A percentile compares a stretch with the other conserved stretches of the same genome.
phyloP scores from a whole-genome alignment of 768 basidiomycete species.

The Kwoniella heveanensis region DNA sequence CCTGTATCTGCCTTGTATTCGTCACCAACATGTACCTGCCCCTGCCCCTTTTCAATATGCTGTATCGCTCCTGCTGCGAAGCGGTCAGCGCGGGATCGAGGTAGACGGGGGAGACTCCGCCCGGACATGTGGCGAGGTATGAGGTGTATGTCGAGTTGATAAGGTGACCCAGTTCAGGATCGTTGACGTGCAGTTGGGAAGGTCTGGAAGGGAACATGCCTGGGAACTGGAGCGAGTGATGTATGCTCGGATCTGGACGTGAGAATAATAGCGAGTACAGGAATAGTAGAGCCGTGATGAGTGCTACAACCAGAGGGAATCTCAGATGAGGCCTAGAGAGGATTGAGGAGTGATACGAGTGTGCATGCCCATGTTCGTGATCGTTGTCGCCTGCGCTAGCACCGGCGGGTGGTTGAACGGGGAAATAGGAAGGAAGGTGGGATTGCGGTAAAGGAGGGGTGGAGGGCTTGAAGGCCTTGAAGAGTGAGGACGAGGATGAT shows the following conservation, averaged over 20 bases:
- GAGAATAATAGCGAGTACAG: constrained; percentile 24
- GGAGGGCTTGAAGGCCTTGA: constrained; percentile 7
- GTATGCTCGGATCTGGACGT: constrained; percentile 18
- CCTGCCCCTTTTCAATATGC: neutral
- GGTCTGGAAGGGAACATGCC: constrained; percentile 30
- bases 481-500: constrained; percentile 13
- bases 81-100: constrained; percentile 11
- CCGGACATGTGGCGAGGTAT: constrained; percentile 2
- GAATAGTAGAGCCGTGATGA: constrained; percentile 14
- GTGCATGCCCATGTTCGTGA: neutral
- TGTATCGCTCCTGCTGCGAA: constrained; percentile 14
- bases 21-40: constrained; percentile 43
- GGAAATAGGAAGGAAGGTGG: neutral
- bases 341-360: neutral
- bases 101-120: constrained; percentile 12
- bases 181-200: constrained; percentile 1
- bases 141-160: constrained; percentile 7
- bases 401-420: neutral
- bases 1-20: constrained; percentile 45
- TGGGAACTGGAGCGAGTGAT: constrained; percentile 29
- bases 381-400: neutral
- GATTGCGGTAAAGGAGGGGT: constrained; percentile 1
- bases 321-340: neutral
- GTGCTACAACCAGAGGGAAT: neutral
- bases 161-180: neutral